These are phyloP conservation scores for Huntiella decipiens DNA, from an alignment of 2,329 filamentous ascomycete species.

Conservation along the genomic window DNA sequence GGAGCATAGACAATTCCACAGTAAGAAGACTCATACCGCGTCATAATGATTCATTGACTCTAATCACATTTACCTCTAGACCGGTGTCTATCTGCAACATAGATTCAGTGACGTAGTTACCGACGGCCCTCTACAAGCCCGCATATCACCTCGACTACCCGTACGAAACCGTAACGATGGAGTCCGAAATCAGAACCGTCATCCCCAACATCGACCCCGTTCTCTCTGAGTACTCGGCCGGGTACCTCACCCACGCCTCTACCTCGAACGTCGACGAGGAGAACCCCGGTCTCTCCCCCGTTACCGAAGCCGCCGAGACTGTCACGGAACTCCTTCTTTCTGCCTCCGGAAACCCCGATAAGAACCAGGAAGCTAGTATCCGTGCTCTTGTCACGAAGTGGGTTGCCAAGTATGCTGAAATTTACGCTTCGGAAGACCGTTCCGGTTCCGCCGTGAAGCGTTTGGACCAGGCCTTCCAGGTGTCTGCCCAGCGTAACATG, in stretches of 20 bases:
- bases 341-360: constrained; percentile 66
- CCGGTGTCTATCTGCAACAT: too few species aligned
- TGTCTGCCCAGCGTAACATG: constrained; percentile 84
- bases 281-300: constrained; percentile 47
- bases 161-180: constrained; percentile 34
- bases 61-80: too few species aligned
- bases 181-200: constrained; percentile 67
- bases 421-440: constrained; percentile 51
- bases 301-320: constrained; percentile 65
- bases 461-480: constrained; percentile 86
- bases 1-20: too few species aligned
- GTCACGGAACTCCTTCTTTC: constrained; percentile 83
- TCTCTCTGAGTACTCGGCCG: constrained; percentile 79
- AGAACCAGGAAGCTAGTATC: constrained; percentile 57
- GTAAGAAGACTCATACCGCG: too few species aligned
- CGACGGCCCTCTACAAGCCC: too few species aligned
- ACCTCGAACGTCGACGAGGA: constrained; percentile 66
- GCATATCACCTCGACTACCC: too few species aligned
- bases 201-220: constrained; percentile 77
- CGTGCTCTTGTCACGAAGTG: constrained; percentile 75
- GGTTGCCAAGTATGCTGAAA: constrained; percentile 60
- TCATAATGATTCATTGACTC: too few species aligned
- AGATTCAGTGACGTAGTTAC: too few species aligned
- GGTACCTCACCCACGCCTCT: constrained; percentile 86
- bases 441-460: constrained; percentile 62